phyloP scores from a whole-genome alignment of 2,329 filamentous ascomycete species.

The Cladosporium sphaerospermum region DNA sequence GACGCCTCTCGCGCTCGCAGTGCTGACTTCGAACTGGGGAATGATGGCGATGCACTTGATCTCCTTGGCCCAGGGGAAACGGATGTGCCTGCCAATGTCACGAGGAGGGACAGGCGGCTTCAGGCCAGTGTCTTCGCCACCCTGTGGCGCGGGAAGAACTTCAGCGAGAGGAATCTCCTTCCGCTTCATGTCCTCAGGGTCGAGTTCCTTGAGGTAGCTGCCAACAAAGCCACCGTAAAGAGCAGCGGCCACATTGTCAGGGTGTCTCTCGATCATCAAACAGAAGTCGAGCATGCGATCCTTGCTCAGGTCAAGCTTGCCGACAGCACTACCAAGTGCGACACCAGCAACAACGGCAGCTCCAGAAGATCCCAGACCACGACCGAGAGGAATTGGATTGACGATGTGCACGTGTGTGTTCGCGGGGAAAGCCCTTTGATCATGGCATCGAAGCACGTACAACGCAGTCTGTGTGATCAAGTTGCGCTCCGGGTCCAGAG shows the following conservation, averaged over 20 bases:
- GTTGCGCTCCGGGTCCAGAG: slow-evolving; percentile 77
- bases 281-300: slow-evolving; percentile 90
- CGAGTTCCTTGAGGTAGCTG: slow-evolving; percentile 88
- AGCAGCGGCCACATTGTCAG: slow-evolving; percentile 90
- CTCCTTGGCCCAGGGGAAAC: slow-evolving; percentile 86
- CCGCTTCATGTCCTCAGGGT: slow-evolving; percentile 79
- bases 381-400: slow-evolving; percentile 89
- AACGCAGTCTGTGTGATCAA: slow-evolving; percentile 90
- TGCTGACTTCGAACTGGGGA: slow-evolving; percentile 92
- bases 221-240: slow-evolving; percentile 95
- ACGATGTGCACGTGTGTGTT: slow-evolving; percentile 90
- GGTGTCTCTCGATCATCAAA: slow-evolving; percentile 91
- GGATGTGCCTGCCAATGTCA: slow-evolving; percentile 93
- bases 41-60: slow-evolving; percentile 98
- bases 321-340: slow-evolving; percentile 84
- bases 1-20: slow-evolving; percentile 80
- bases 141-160: slow-evolving; percentile 82
- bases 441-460: slow-evolving; percentile 90
- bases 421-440: slow-evolving; percentile 72
- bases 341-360: slow-evolving; percentile 94
- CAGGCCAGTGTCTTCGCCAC: slow-evolving; percentile 82
- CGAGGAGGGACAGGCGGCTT: slow-evolving; percentile 81
- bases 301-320: slow-evolving; percentile 67
- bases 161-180: slow-evolving; percentile 93
- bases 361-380: slow-evolving; percentile 90